Base-by-base conservation (phyloP, 352 stramenopile genomes). In the Phytophthora kernoviae region DNA sequence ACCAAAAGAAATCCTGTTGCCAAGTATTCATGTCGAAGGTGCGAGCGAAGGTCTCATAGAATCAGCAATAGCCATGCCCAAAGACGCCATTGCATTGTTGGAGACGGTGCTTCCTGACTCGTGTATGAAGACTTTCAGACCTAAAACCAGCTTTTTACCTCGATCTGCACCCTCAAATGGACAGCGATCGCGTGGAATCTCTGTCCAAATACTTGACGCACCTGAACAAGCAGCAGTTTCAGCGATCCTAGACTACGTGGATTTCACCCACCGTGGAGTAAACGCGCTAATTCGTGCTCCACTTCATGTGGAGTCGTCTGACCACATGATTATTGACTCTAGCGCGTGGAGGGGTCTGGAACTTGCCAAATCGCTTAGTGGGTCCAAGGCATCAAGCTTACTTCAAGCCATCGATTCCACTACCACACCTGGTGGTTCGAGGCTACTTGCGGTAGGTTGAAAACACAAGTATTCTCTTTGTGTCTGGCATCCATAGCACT, bases 251-350 rank as follows among this genome's bases (percentile, higher is more conserved):
- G 78, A 91, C 51, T 93, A 91, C 34, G 68, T 90, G 4, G 43
- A 70, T 9, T 93, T 91, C 54, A 90, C 84, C 1, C 77, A 89
- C 44, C 69, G 77, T 39, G 69, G 58, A 11, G 53, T 42, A 17
- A 67, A 34, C 17, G 52, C 71, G 9, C 58, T 81, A 15, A 67
- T 88, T 15, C 57, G 66, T 2, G 50, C 58, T 20, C 79, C 80
- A 11, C 54, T 85, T 45, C 78, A 90, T 50, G 66, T 92, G 20
- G 77, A 89, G 50, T 84, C 68, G 20, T 82, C 74, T 0, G 76
- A 89, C 43, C 79, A 89, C 54, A 93, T 93, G 83, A 84, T 93
- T 55, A 91, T 93, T 39, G 83, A 93, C 37, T 54, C 75, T 0
- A 93, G 83, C 21, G 83, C 83, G 5, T 93, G 83, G 83, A 77